Base-by-base conservation (phyloP, 1,139 yeast genomes). In the Kodamaea plutei region DNA sequence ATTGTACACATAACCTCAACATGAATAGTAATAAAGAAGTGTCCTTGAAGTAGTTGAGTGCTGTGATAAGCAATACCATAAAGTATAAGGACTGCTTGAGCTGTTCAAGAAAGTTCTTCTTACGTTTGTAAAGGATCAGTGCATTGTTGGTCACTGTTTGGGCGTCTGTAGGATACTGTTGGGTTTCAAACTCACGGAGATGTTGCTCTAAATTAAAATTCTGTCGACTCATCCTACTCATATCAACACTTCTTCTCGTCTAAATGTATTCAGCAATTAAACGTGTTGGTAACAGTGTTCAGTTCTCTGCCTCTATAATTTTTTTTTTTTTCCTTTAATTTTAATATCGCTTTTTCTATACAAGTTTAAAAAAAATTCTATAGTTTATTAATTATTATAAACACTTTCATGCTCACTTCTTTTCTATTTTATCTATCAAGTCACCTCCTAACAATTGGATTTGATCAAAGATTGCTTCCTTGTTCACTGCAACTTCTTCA, bases 401-500 rank as follows among this genome's bases (percentile, higher is more conserved):
- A n/a, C n/a, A n/a, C n/a, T n/a, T n/a, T n/a, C n/a, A n/a, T n/a
- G n/a, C n/a, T n/a, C n/a, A n/a, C n/a, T n/a, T n/a, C n/a, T n/a
- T 23, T 8, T 28, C 26, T n/a, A 28, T 22, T n/a, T 19, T 28
- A 33, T 57, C 56, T 11, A 76, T 58, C 39, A 77, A 56, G 44
- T 84, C 93, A 20, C 88, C 91, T 9, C 96, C 95, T 33, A 84
- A 65, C 26, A 83, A 65, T 31, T 70, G 66, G 31, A 89, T 80
- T 54, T 89, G 95, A 36, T 73, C 72, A 39, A 82, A 60, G 22
- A 85, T 71, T 2, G 91, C 84, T n/a, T 75, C 80, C 50, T 75
- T 80, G 56, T 89, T 87, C 34, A 88, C 63, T 28, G 63, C 63
- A n/a, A 84, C 84, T 33, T 66, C 76, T 27, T 53, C 46, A 22